A percentile compares a stretch with the other conserved stretches of the same genome.
Conservation (phyloP, 148 eudicot genomes). For the Bassia scoparia region DNA sequence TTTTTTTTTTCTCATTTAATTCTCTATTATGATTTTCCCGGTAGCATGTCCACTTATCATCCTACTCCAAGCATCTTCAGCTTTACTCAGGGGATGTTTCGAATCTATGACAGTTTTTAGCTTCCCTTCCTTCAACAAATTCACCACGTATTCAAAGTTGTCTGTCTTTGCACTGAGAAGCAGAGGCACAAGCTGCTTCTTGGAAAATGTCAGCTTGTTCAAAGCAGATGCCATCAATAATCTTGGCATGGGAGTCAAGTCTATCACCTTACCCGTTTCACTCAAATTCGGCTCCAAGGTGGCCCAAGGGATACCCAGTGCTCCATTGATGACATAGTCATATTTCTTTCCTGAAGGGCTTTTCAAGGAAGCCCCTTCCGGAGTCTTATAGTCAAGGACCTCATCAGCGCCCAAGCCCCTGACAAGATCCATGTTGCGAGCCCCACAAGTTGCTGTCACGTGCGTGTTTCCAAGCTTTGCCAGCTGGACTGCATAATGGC, state of each 20-base stretch:
- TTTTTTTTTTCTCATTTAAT: too few relatives aligned
- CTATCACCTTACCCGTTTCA: conserved; percentile 51
- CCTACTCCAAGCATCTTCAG: conserved; percentile 80
- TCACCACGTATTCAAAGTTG: conserved; percentile 52
- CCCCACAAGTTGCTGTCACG: conserved; percentile 76
- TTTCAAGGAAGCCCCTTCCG: conserved; percentile 62
- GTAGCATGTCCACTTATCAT: conserved; percentile 68
- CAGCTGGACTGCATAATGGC: conserved; percentile 78
- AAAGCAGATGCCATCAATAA: conserved; percentile 48
- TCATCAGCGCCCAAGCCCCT: conserved; percentile 75
- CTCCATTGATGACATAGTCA: conserved; percentile 62
- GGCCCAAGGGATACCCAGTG: conserved; percentile 57
- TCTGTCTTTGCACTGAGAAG: conserved; percentile 37
- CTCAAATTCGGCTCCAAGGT: conserved; percentile 58
- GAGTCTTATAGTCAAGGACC: conserved; percentile 72
- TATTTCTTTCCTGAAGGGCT: conserved; percentile 73
- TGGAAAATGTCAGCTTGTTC: conserved; percentile 56
- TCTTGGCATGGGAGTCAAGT: conserved; percentile 42
- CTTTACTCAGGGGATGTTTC: conserved; percentile 49
- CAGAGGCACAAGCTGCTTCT: conserved; percentile 58
- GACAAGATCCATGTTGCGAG: conserved; percentile 60
- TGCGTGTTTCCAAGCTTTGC: conserved; percentile 80
- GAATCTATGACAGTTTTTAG: conserved; percentile 72
- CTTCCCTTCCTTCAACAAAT: conserved; percentile 60
- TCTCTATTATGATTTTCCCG: conserved; percentile 71